These are phyloP conservation scores for Sugiyamaella boreocaroliniensis DNA, from an alignment of 805 yeast genomes.

Conservation along the genomic window DNA sequence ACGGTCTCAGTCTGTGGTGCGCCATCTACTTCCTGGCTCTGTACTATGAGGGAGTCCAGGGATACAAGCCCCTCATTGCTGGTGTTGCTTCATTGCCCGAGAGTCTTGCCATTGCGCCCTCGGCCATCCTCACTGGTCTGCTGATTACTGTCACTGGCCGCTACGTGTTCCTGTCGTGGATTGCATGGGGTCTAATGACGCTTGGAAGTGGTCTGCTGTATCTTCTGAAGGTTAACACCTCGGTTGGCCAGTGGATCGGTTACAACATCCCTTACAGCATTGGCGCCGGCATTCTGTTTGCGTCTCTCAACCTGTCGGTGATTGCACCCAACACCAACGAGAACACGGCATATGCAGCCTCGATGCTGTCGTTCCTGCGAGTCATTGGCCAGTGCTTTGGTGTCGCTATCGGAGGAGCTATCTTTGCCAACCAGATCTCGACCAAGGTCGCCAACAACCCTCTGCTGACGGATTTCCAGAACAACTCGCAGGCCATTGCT, in stretches of 20 bases:
- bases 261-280: slow-evolving; percentile 41
- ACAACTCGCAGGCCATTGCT: slow-evolving; percentile 18
- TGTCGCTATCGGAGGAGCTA: slow-evolving; percentile 30
- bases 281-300: slow-evolving; percentile 42
- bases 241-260: slow-evolving; percentile 36
- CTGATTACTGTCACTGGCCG: slow-evolving; percentile 34
- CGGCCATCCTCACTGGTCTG: slow-evolving; percentile 36
- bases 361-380: slow-evolving; percentile 27
- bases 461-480: background rate
- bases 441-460: slow-evolving; percentile 4
- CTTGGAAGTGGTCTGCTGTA: slow-evolving; percentile 41
- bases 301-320: slow-evolving; percentile 31
- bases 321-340: slow-evolving; percentile 27
- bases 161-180: slow-evolving; percentile 37
- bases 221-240: slow-evolving; percentile 32
- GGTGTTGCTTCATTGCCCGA: slow-evolving; percentile 40
- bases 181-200: slow-evolving; percentile 34
- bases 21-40: slow-evolving; percentile 43
- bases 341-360: slow-evolving; percentile 26
- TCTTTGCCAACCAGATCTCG: slow-evolving; percentile 21
- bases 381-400: slow-evolving; percentile 29
- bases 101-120: slow-evolving; percentile 35
- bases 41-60: slow-evolving; percentile 42
- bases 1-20: slow-evolving; percentile 44
- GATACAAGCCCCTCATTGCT: slow-evolving; percentile 33